Conservation (phyloP, 305 asterid genomes). For the Solanum hybrid region DNA sequence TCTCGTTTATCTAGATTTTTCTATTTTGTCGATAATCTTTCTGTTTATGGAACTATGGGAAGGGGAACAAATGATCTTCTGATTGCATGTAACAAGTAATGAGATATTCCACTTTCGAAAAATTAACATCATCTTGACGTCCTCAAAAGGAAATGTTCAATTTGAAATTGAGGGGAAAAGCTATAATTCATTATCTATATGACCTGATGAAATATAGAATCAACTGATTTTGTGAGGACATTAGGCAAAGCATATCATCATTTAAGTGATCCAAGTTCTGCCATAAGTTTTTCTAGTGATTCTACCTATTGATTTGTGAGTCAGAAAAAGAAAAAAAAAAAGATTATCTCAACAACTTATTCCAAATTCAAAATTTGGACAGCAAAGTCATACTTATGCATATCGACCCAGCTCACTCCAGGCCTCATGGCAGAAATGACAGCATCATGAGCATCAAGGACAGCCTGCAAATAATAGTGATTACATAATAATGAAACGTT, state of each 20-base stretch:
- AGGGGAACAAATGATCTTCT: not conserved
- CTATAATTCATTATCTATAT: not conserved
- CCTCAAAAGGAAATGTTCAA: not conserved
- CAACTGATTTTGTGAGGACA: not conserved
- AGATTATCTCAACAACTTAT: not conserved
- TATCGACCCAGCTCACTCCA: slow-evolving; percentile 87
- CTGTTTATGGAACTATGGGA: not conserved
- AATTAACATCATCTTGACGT: not conserved
- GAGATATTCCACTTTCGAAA: slow-evolving; percentile 1
- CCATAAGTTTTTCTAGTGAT: not conserved
- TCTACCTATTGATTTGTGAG: not conserved
- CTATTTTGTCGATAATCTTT: not conserved
- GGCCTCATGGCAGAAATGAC: slow-evolving; percentile 84
- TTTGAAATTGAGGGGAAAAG: not conserved
- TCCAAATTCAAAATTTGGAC: slow-evolving; percentile 5
- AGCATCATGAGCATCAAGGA: slow-evolving; percentile 88
- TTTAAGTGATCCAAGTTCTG: not conserved
- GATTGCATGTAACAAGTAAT: not conserved
- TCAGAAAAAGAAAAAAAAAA: not conserved
- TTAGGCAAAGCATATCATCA: not conserved
- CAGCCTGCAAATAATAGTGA: slow-evolving; percentile 54
- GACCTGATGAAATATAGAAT: not conserved
- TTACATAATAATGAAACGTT: not conserved
- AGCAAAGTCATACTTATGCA: slow-evolving; percentile 69
- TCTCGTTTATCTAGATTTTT: not conserved